Evolutionary conservation across 2,329 filamentous ascomycete species (phyloP).

Genomic region (Aulographum hederae): DNA sequence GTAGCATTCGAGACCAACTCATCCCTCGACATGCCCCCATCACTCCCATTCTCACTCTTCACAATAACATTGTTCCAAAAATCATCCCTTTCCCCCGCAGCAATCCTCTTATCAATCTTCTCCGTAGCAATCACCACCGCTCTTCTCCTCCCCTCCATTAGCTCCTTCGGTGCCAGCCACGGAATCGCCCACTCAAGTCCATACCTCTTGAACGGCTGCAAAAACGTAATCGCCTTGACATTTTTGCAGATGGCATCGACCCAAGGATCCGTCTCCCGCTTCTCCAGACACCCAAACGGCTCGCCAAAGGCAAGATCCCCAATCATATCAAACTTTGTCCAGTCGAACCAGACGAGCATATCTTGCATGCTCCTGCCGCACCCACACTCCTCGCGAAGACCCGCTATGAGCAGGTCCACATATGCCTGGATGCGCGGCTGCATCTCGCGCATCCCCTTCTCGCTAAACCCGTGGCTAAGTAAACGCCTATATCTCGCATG

Average conservation of each 20-base stretch:
- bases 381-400: slow-evolving; percentile 10
- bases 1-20: slow-evolving; percentile 16
- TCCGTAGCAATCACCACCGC: slow-evolving; percentile 8
- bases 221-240: not conserved
- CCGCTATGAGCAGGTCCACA: slow-evolving; percentile 14
- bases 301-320: slow-evolving; percentile 16
- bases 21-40: slow-evolving; percentile 2
- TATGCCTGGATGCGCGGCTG: slow-evolving; percentile 16
- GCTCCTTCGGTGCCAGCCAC: not conserved
- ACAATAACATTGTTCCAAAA: not conserved
- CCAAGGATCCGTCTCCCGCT: slow-evolving; percentile 17
- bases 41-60: slow-evolving; percentile 5
- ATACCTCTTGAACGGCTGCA: not conserved
- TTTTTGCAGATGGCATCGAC: slow-evolving; percentile 6
- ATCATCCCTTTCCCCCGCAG: not conserved
- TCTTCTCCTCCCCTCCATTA: slow-evolving; percentile 3
- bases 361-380: slow-evolving; percentile 7
- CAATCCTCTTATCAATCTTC: not conserved
- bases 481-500: slow-evolving; percentile 13
- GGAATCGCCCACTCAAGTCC: not conserved
- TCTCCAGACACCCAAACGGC: slow-evolving; percentile 13
- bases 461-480: slow-evolving; percentile 23
- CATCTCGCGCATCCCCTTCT: slow-evolving; percentile 21
- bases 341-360: slow-evolving; percentile 13
- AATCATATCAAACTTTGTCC: slow-evolving; percentile 12